Evolutionary conservation across 2,329 filamentous ascomycete genomes (phyloP).

Genomic region (Escovopsis weberi): DNA sequence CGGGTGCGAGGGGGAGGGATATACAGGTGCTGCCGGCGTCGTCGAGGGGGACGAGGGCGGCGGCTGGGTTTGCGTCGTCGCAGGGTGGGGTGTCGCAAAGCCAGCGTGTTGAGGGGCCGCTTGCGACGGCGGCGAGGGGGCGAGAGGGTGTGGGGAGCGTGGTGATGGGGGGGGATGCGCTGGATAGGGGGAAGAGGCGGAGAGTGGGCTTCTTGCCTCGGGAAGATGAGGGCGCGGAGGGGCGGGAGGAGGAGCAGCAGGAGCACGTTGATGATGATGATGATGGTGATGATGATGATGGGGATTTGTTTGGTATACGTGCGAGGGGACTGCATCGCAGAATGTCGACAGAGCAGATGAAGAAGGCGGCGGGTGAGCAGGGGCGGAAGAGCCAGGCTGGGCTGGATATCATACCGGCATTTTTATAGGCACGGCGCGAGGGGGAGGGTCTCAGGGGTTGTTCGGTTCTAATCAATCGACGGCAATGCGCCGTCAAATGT

Average conservation of each 20-base stretch:
- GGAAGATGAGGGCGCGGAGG: background rate
- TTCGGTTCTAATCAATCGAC: background rate
- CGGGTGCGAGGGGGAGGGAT: slow-evolving; percentile 17
- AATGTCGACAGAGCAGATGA: slow-evolving; percentile 16
- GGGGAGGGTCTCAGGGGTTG: too few species aligned
- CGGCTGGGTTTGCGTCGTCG: slow-evolving; percentile 11
- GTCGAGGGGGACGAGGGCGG: slow-evolving; percentile 12
- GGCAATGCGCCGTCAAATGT: background rate
- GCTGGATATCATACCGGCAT: slow-evolving; percentile 22
- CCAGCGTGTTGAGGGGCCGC: too few species aligned
- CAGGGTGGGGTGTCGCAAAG: too few species aligned
- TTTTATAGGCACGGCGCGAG: slow-evolving; percentile 12
- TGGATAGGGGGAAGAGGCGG: slow-evolving; percentile 6
- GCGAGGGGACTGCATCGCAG: slow-evolving; percentile 16
- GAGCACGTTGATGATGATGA: slow-evolving; percentile 3
- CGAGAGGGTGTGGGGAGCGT: slow-evolving; percentile 15
- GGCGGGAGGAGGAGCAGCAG: background rate
- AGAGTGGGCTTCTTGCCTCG: background rate
- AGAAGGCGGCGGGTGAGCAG: slow-evolving; percentile 7
- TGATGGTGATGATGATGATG: slow-evolving; percentile 11
- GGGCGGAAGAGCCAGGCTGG: slow-evolving; percentile 7
- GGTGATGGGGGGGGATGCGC: slow-evolving; percentile 29
- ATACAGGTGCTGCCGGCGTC: slow-evolving; percentile 10
- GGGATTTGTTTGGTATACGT: slow-evolving; percentile 22
- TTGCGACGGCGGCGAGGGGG: slow-evolving; percentile 10